Conservation (phyloP, 2,329 filamentous ascomycete genomes). For the Pseudogymnoascus sp. region DNA sequence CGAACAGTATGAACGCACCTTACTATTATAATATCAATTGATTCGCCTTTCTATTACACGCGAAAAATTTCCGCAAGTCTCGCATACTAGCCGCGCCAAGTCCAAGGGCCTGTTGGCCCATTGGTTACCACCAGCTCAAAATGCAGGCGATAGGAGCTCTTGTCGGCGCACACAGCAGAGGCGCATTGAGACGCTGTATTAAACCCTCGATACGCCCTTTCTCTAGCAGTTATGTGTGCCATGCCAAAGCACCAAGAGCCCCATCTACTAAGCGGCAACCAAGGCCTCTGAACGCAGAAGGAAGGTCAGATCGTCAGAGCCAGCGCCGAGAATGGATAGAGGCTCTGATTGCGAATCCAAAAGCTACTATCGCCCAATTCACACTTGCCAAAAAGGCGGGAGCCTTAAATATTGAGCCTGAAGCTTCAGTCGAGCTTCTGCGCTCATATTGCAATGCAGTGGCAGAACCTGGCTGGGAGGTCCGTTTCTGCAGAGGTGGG, state of each 20-base stretch:
- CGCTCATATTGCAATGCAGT: conserved; percentile 13
- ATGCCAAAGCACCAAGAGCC: not conserved
- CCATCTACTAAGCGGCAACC: not conserved
- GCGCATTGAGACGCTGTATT: not conserved
- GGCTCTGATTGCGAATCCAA: not conserved
- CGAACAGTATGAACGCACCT: not conserved
- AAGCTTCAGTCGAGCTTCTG: conserved; percentile 21
- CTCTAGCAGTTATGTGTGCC: not conserved
- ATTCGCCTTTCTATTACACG: not conserved
- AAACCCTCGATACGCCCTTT: not conserved
- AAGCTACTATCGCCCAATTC: not conserved
- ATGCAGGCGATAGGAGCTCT: conserved; percentile 1
- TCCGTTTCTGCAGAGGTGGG: conserved; percentile 15
- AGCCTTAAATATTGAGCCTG: conserved; percentile 19
- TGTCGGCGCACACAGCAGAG: not conserved
- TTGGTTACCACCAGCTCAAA: not conserved
- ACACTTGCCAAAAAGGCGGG: conserved; percentile 13
- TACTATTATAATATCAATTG: conserved; percentile 1
- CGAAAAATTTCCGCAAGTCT: not conserved
- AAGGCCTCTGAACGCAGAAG: not conserved
- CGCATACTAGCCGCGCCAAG: not conserved
- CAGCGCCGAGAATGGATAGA: not conserved
- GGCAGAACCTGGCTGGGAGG: not conserved
- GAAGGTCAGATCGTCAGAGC: not conserved
- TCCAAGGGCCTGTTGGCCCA: not conserved